Evolutionary conservation across 352 stramenopile species (phyloP), one percentile per base, ranked within the genome.

Genomic region (Lagenidium sp.): DNA sequence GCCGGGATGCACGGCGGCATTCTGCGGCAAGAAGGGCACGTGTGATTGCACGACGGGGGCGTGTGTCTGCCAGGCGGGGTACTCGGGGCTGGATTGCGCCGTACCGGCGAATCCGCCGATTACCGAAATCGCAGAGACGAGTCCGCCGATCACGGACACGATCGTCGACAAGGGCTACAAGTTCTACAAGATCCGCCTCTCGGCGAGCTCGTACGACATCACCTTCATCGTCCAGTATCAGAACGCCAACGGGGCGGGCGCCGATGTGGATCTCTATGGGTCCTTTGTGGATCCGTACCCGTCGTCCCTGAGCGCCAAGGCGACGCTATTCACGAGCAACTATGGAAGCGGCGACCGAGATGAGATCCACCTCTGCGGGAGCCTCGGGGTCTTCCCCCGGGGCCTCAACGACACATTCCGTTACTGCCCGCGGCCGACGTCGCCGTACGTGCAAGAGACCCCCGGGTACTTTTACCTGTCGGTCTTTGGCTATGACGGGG

Each of bases 401-500:
- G 62, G 68, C 3, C 25, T 83, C 3, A 77, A 75, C 28, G 68
- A 79, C n/a, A 63, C 57, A 10, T 68, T 74, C 18, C 72, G 75
- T 6, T 71, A 65, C 44, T 90, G 78, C 35, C 46, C 39, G 2
- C 64, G 68, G 28, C 48, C 78, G 0, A 82, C 77, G 0, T 52
- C 71, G 3, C 28, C 67, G 3, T 86, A 85, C 22, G 52, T 72
- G 15, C 48, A 72, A 46, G 64, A 60, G 41, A 78, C 65, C 6
- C 78, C 78, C 0, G 75, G 70, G 2, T 79, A 67, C 41, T 82
- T 90, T 15, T 82, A 84, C 36, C n/a, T 90, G 6, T 76, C 72
- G 0, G 46, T 90, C 2, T 60, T 90, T 43, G 78, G 75, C 0
- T 90, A 73, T 34, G 57, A 61, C 0, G 43, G 49, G 23, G 57